These are phyloP conservation scores for Artemisia annua DNA, from an alignment of 129 eudicot genomes.

Conservation along the genomic window DNA sequence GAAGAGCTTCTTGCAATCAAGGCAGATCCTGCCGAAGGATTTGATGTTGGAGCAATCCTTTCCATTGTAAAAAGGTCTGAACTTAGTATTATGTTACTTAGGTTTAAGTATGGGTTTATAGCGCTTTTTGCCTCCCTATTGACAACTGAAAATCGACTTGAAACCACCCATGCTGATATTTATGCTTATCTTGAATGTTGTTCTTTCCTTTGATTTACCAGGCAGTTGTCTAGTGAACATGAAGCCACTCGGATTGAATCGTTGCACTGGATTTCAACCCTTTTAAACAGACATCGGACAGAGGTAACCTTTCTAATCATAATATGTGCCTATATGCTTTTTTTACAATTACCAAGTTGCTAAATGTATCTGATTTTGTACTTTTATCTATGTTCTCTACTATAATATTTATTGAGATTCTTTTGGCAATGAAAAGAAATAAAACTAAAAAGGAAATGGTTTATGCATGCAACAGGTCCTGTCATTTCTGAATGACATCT, in stretches of 20 bases:
- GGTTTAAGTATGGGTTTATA: background rate
- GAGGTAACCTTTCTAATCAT: constrained; percentile 49
- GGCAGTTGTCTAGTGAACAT: constrained; percentile 91
- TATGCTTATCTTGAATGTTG: constrained; percentile 5
- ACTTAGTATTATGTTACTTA: constrained; percentile 2
- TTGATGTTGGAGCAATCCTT: constrained; percentile 88
- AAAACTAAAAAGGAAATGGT: constrained; percentile 17
- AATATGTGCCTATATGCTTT: background rate
- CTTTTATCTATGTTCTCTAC: constrained; percentile 22
- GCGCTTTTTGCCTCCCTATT: background rate
- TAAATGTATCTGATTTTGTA: background rate
- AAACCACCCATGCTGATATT: constrained; percentile 15
- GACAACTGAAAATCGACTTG: too few relatives aligned
- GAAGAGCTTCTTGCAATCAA: constrained; percentile 83
- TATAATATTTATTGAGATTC: constrained; percentile 11
- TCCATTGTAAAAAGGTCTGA: constrained; percentile 67
- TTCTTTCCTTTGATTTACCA: constrained; percentile 35
- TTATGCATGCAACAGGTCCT: constrained; percentile 63
- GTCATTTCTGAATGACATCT: constrained; percentile 69
- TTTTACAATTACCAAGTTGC: background rate
- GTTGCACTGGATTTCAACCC: constrained; percentile 93
- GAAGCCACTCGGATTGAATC: constrained; percentile 99
- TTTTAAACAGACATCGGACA: constrained; percentile 72
- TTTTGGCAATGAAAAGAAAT: background rate
- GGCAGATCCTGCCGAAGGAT: constrained; percentile 87